Evolutionary conservation across 108 stramenopile species (phyloP).

Genomic region (Nitzschia sp.): DNA sequence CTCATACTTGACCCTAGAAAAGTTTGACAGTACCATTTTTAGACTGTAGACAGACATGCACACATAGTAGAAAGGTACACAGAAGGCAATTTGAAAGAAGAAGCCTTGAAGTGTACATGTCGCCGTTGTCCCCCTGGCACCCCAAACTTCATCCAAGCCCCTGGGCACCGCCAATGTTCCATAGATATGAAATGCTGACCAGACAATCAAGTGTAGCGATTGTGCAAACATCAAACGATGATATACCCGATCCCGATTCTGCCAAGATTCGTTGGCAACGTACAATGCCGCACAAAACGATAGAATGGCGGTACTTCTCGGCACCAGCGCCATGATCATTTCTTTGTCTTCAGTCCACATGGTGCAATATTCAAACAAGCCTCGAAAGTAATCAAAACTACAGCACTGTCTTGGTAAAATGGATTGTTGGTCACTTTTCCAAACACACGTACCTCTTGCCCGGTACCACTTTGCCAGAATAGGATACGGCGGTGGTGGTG

Average conservation of each 20-base stretch:
- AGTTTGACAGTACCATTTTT: not conserved
- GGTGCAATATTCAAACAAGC: no score
- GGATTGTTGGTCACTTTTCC: no score
- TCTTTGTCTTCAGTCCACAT: not conserved
- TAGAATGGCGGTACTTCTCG: not conserved
- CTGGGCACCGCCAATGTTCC: slow-evolving; percentile 2
- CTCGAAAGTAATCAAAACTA: no score
- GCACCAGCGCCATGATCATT: not conserved
- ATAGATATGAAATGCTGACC: not conserved
- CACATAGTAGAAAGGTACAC: slow-evolving; percentile 5
- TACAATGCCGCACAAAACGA: slow-evolving; percentile 4
- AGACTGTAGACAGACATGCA: slow-evolving; percentile 8
- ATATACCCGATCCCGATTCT: slow-evolving; percentile 8
- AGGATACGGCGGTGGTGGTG: no score
- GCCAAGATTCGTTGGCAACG: not conserved
- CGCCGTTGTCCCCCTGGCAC: slow-evolving; percentile 2
- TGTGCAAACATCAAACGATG: slow-evolving; percentile 7
- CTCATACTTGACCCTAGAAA: not conserved
- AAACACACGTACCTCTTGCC: no score
- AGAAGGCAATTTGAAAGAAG: slow-evolving; percentile 1
- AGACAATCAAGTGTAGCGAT: not conserved
- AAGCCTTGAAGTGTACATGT: slow-evolving; percentile 11
- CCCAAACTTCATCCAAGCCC: not conserved
- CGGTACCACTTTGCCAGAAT: no score
- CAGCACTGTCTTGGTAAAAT: no score